Conservation (phyloP, 2,329 filamentous ascomycete genomes). For the Colletotrichum destructivum region DNA sequence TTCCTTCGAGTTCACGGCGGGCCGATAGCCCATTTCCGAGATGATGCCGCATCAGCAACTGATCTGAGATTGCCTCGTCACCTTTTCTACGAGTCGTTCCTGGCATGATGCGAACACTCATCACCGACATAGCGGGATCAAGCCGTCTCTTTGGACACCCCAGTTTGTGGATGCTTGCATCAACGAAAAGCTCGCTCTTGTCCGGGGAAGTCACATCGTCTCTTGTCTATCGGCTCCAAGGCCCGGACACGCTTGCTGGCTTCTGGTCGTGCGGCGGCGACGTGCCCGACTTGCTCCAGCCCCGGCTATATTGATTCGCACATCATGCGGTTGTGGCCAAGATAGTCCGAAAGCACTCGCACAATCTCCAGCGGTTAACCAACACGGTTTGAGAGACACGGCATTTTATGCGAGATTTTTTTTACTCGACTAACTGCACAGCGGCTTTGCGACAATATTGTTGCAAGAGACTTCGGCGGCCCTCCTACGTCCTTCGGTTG, state of each 20-base stretch:
- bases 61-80: background rate
- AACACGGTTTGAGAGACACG: background rate
- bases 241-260: background rate
- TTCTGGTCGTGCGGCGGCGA: background rate
- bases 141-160: background rate
- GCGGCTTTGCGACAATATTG: background rate
- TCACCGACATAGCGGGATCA: background rate
- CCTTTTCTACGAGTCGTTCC: background rate
- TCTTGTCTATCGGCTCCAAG: background rate
- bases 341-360: background rate
- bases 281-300: background rate
- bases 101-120: background rate
- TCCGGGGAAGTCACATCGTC: background rate
- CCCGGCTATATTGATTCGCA: background rate
- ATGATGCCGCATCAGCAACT: conserved; percentile 6
- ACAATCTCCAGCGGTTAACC: background rate
- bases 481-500: background rate
- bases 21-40: conserved; percentile 1
- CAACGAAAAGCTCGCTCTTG: background rate
- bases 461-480: background rate
- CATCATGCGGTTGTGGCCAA: too few relatives aligned
- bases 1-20: background rate
- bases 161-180: background rate
- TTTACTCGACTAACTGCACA: too few relatives aligned
- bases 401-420: background rate